A percentile compares a stretch with the other conserved stretches of the same genome.
Conservation (phyloP, 2,329 filamentous ascomycete genomes). For the Alternaria viburni region DNA sequence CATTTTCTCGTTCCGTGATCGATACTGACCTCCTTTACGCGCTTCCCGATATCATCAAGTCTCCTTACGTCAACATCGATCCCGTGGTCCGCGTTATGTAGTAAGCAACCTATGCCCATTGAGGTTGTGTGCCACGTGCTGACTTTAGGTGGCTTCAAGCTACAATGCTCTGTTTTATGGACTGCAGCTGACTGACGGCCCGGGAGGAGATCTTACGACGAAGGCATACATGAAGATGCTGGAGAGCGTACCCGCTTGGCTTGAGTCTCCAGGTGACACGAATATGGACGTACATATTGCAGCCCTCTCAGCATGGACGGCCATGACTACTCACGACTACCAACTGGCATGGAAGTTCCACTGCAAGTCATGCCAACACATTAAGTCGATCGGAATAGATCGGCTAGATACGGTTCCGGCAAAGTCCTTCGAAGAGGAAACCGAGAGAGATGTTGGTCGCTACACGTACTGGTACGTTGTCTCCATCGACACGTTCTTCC, state of each 20-base stretch:
- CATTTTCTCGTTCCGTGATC: conserved; percentile 11
- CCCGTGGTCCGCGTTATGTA: conserved; percentile 34
- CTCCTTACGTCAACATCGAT: conserved; percentile 35
- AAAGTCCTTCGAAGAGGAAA: conserved; percentile 30
- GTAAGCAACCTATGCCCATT: background rate
- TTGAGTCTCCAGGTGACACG: conserved; percentile 19
- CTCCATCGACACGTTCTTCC: conserved; percentile 33
- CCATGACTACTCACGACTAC: conserved; percentile 35
- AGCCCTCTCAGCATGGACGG: conserved; percentile 30
- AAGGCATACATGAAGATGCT: conserved; percentile 36
- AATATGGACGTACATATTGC: conserved; percentile 31
- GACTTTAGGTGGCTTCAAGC: background rate
- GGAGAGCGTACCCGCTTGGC: conserved; percentile 36
- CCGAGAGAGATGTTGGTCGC: conserved; percentile 17
- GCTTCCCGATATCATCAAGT: conserved; percentile 33
- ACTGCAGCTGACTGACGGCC: conserved; percentile 21
- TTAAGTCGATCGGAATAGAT: conserved; percentile 28
- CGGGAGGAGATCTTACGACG: conserved; percentile 16
- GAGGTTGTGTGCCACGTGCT: background rate
- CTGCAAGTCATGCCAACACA: conserved; percentile 31
- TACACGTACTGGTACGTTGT: conserved; percentile 34
- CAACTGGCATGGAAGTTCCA: conserved; percentile 41
- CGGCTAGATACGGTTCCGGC: conserved; percentile 27
- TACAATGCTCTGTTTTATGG: conserved; percentile 38
- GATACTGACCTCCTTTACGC: conserved; percentile 26